Conservation (phyloP, 352 stramenopile genomes). For the Phytophthora foliorum region DNA sequence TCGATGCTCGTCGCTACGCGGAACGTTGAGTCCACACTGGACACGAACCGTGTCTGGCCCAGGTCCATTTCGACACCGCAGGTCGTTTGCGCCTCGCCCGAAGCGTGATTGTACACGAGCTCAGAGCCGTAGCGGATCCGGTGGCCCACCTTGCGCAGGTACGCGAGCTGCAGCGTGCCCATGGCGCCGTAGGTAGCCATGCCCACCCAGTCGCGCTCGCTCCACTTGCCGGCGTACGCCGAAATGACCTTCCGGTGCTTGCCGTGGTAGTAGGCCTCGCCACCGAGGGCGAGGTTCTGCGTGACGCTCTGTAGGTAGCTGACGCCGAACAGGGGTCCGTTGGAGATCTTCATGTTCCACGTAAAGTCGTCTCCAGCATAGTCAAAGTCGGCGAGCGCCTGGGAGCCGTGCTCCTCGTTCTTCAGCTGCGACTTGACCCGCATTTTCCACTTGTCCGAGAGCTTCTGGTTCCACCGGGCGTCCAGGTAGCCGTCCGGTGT, state of each 20-base stretch:
- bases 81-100: constrained; percentile 84
- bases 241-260: constrained; percentile 90
- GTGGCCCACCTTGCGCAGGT: constrained; percentile 87
- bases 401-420: constrained; percentile 78
- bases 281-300: constrained; percentile 77
- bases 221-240: constrained; percentile 89
- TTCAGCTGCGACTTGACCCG: constrained; percentile 89
- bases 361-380: constrained; percentile 87
- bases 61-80: constrained; percentile 88
- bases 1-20: constrained; percentile 88
- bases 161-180: constrained; percentile 88
- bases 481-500: constrained; percentile 88
- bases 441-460: constrained; percentile 85
- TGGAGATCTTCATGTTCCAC: constrained; percentile 92
- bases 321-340: constrained; percentile 85
- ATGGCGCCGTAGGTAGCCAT: constrained; percentile 83
- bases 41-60: constrained; percentile 86
- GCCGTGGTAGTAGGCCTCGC: constrained; percentile 91
- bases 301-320: constrained; percentile 92
- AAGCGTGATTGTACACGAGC: constrained; percentile 89
- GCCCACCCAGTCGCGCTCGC: constrained; percentile 69
- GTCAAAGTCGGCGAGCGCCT: constrained; percentile 87
- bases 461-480: constrained; percentile 85
- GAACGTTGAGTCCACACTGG: constrained; percentile 85
- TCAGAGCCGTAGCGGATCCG: constrained; percentile 88